Evolutionary conservation across 2,329 filamentous ascomycete species (phyloP).

Genomic region (Phialocephala subalpina): DNA sequence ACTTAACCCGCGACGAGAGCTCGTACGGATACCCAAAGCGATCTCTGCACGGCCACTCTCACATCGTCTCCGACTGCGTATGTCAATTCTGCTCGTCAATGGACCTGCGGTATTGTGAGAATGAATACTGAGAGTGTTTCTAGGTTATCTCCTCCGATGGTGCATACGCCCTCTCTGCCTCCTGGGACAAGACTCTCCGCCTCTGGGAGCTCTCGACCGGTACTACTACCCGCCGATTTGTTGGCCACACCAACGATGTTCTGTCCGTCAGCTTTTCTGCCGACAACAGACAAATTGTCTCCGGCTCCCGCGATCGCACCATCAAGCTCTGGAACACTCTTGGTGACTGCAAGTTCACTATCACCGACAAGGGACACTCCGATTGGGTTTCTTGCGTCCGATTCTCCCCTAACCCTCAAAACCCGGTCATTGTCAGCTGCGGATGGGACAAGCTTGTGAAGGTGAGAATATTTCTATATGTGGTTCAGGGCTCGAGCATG

Average conservation of each 20-base stretch:
- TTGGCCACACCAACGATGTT: conserved; percentile 99
- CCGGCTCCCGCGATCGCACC: conserved; percentile 95
- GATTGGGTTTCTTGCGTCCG: conserved; percentile 99
- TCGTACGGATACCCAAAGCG: conserved; percentile 99
- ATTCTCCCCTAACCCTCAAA: conserved; percentile 99
- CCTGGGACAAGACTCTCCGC: conserved; percentile 99
- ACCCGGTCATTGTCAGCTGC: conserved; percentile 98
- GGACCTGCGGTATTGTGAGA: conserved; percentile 29
- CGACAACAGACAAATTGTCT: conserved; percentile 99
- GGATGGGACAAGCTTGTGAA: conserved; percentile 99
- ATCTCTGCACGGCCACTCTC: conserved; percentile 97
- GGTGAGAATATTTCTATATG: conserved; percentile 68
- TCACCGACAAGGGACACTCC: conserved; percentile 99
- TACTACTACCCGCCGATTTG: conserved; percentile 96
- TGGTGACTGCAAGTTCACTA: conserved; percentile 99
- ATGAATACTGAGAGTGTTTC: conserved; percentile 49
- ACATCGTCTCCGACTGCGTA: conserved; percentile 99
- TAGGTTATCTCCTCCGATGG: conserved; percentile 99
- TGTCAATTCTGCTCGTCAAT: conserved; percentile 52
- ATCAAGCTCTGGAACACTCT: conserved; percentile 99
- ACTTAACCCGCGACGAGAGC: conserved; percentile 97
- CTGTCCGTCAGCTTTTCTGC: conserved; percentile 99
- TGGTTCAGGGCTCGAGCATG: conserved; percentile 33
- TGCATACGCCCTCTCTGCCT: conserved; percentile 97
- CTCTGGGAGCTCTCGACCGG: conserved; percentile 99